Percentiles rank a stretch among this genome's conserved stretches.
These are phyloP conservation scores for Trichoderma simmonsii DNA, from an alignment of 2,329 filamentous ascomycete species.

Conservation along the genomic window DNA sequence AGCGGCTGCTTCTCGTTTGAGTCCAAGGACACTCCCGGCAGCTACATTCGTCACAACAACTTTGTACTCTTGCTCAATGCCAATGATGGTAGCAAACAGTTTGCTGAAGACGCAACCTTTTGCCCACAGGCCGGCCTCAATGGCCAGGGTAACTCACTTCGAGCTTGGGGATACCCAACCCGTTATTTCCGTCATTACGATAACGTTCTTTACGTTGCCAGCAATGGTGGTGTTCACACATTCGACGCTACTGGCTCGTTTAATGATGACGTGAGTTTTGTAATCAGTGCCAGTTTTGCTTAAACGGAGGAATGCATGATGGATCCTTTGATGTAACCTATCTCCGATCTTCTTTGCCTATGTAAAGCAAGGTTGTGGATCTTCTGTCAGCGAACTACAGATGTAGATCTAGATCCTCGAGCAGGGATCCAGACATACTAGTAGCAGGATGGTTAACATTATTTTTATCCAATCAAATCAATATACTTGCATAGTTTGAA, in stretches of 20 bases:
- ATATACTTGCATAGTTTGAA: background rate
- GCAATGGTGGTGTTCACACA: background rate
- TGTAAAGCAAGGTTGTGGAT: background rate
- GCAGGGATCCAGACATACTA: background rate
- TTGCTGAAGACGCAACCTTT: background rate
- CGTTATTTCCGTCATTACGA: background rate
- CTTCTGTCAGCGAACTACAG: background rate
- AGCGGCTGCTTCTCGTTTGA: constrained; percentile 4
- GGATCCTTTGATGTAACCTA: background rate
- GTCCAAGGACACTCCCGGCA: background rate
- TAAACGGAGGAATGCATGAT: background rate
- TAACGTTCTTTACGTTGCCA: background rate
- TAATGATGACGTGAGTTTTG: constrained; percentile 7
- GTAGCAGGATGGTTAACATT: background rate
- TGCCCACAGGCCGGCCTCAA: constrained; percentile 2
- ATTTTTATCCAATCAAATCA: background rate
- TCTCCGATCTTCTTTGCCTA: background rate
- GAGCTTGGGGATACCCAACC: background rate
- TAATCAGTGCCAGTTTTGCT: background rate
- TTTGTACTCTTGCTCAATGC: background rate
- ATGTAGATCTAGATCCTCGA: background rate
- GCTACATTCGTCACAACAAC: background rate
- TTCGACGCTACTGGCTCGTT: background rate
- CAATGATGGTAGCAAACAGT: background rate
- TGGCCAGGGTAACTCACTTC: background rate